phyloP scores from a whole-genome alignment of 31 red algal genomes.

The Asparagopsis taxiformis region DNA sequence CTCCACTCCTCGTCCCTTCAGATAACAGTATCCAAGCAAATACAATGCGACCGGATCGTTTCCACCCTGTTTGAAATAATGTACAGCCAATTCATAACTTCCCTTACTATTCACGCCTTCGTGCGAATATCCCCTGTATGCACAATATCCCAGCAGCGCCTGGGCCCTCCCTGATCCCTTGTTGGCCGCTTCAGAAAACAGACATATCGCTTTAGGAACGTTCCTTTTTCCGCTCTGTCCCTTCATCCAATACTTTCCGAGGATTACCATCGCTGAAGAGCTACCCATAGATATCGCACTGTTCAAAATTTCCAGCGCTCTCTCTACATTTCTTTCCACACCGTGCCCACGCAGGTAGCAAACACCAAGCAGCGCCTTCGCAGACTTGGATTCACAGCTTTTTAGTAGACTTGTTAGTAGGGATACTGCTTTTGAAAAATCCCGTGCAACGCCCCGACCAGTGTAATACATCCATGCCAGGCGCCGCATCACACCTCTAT shows the following conservation, averaged over 20 bases:
- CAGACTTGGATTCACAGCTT: background rate
- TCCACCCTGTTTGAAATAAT: slow-evolving; percentile 7
- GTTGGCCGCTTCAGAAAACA: slow-evolving; percentile 10
- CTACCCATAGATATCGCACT: background rate
- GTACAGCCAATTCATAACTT: slow-evolving; percentile 15
- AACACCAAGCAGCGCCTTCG: slow-evolving; percentile 6
- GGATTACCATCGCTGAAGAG: background rate
- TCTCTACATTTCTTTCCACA: background rate
- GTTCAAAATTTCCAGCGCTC: background rate
- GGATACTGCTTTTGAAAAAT: slow-evolving; percentile 2
- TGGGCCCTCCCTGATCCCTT: slow-evolving; percentile 17
- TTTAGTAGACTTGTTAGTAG: background rate
- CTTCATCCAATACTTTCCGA: background rate
- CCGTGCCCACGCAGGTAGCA: background rate
- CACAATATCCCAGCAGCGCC: slow-evolving; percentile 23
- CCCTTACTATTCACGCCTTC: slow-evolving; percentile 1
- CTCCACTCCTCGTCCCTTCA: slow-evolving; percentile 13
- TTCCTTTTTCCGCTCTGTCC: background rate
- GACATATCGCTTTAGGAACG: background rate
- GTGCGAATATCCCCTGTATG: background rate
- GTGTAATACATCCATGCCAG: slow-evolving; percentile 20
- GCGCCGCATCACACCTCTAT: background rate
- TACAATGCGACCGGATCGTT: slow-evolving; percentile 10
- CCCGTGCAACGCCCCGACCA: background rate
- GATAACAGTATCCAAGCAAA: slow-evolving; percentile 5